A percentile compares a stretch with the other conserved stretches of the same genome.
Evolutionary conservation across 345 rosid genomes (phyloP).

Genomic region (Passiflora organensis): DNA sequence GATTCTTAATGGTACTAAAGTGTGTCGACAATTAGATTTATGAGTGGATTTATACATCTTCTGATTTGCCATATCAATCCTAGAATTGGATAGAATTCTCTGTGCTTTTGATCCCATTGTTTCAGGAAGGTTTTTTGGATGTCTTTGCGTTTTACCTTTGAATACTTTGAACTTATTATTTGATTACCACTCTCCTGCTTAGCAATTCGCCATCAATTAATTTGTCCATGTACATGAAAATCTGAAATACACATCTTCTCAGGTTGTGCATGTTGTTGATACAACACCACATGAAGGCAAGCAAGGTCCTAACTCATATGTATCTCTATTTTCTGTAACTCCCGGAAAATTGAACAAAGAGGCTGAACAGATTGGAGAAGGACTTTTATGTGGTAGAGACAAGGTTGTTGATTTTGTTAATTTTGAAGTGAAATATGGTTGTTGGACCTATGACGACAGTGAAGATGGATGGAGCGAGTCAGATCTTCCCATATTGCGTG

Average conservation of each 20-base stretch:
- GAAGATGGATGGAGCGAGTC: conserved; percentile 64
- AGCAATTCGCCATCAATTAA: no score
- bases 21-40: background rate
- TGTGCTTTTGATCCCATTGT: background rate
- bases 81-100: background rate
- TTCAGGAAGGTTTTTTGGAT: background rate
- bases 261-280: conserved; percentile 94
- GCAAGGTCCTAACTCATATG: conserved; percentile 46
- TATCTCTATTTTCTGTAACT: conserved; percentile 67
- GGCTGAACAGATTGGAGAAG: conserved; percentile 62
- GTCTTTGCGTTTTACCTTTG: background rate
- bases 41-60: no score
- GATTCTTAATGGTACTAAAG: background rate
- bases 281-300: conserved; percentile 44
- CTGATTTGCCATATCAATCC: no score
- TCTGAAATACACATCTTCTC: conserved; percentile 12
- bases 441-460: conserved; percentile 49
- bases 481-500: conserved; percentile 54
- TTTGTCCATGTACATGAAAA: background rate
- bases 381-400: conserved; percentile 68
- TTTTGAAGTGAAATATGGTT: conserved; percentile 68
- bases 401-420: conserved; percentile 69
- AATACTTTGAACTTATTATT: background rate
- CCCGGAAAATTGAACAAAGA: conserved; percentile 79
- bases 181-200: background rate